Evolutionary conservation across 208 protist genomes (phyloP).

Genomic region (Wallacemonas sp.): DNA sequence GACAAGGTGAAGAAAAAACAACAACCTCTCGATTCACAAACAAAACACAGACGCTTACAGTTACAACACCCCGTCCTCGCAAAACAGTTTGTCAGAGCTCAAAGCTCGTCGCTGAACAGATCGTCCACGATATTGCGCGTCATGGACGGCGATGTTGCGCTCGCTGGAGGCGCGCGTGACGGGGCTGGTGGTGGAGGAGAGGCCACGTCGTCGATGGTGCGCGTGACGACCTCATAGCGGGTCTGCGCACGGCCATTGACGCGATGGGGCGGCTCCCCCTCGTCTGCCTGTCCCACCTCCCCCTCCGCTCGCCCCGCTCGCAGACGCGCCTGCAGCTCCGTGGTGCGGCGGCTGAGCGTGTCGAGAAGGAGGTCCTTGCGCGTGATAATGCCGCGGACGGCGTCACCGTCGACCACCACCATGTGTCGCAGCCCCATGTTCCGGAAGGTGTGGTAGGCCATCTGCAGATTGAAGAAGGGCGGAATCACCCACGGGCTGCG

Average conservation of each 20-base stretch:
- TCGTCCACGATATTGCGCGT: conserved; percentile 13
- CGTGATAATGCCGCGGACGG: conserved; percentile 92
- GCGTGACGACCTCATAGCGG: neutral
- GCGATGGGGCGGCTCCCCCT: too few species aligned
- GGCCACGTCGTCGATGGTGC: neutral
- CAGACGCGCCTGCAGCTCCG: conserved; percentile 43
- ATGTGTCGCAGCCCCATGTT: conserved; percentile 94
- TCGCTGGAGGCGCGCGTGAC: neutral
- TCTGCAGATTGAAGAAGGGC: conserved; percentile 82
- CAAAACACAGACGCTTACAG: too few species aligned
- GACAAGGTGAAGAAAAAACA: conserved; percentile 14
- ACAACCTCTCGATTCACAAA: too few species aligned
- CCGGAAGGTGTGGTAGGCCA: conserved; percentile 90
- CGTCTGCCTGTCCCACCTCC: too few species aligned
- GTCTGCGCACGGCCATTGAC: neutral
- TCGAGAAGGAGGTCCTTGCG: conserved; percentile 89
- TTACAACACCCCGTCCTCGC: too few species aligned
- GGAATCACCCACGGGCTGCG: conserved; percentile 89
- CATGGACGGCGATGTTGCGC: neutral
- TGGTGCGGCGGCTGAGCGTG: conserved; percentile 51
- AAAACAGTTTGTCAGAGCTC: too few species aligned
- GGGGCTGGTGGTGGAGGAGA: too few species aligned
- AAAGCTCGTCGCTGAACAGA: conserved; percentile 15
- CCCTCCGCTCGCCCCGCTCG: too few species aligned
- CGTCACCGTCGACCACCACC: conserved; percentile 87